Evolutionary conservation across 352 stramenopile species (phyloP), one percentile per base, ranked within the genome.

Genomic region (Plasmopara muralis): DNA sequence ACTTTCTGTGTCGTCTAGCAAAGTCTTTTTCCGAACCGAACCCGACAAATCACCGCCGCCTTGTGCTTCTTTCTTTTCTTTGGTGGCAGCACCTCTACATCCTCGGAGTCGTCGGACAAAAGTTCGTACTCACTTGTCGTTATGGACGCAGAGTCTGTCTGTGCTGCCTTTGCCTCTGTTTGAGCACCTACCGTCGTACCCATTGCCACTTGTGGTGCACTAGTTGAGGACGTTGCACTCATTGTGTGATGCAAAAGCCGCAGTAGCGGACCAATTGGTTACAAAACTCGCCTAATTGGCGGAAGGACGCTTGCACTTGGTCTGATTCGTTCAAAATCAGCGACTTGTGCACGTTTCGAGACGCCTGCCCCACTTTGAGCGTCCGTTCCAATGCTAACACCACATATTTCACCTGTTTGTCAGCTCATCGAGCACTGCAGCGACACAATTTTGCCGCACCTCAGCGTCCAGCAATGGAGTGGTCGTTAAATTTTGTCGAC

Each of bases 321-420:
- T 54, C 43, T 15, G 49, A 63, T 4, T 6, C 31, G 43, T 58
- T 63, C 29, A 63, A 43, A 14, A 60, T 50, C 38, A 60, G 50
- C 44, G 56, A 54, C 45, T 51, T 44, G 31, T 64, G 56, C 15
- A 64, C 31, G 20, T 64, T 44, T 16, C 45, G 56, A n/a, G 56
- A 64, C 31, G 56, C 56, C 43, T 46, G 43, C 16, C 37, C 39
- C 12, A 64, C 56, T 42, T 60, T 55, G 15, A 60, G 43, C 50
- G 34, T 43, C 28, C 34, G 43, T 28, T 55, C 12, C 38, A 64
- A 33, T 15, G 53, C 56, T 4, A 41, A 29, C 16, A 64, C 20
- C 50, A 51, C 56, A 30, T 47, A 15, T 35, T 52, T 34, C 25
- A 64, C 50, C 10, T 39, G 50, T 5, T 25, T 25, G 31, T 62